Conservation (phyloP, 345 rosid species). For the Eucalyptus sp. region DNA sequence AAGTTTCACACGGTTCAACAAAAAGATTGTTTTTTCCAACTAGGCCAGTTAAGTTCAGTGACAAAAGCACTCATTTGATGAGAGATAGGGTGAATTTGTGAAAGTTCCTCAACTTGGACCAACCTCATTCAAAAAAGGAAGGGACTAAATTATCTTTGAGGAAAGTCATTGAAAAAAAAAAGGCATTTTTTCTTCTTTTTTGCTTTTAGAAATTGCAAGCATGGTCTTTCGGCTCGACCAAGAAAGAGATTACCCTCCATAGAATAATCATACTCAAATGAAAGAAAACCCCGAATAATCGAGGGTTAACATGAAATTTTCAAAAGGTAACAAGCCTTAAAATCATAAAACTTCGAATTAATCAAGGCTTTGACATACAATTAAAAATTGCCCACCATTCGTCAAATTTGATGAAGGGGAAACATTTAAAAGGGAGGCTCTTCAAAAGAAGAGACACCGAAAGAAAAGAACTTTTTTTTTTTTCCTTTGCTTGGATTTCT, state of each 20-base stretch:
- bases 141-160: background rate
- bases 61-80: background rate
- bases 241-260: background rate
- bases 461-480: background rate
- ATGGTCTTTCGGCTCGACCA: background rate
- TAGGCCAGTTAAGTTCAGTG: background rate
- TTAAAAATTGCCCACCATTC: background rate
- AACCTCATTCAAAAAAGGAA: background rate
- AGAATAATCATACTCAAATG: background rate
- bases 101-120: background rate
- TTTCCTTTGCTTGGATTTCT: background rate
- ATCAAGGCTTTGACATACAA: background rate
- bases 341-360: background rate
- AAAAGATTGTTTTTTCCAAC: background rate
- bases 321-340: background rate
- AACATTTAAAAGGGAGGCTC: background rate
- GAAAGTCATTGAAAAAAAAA: background rate
- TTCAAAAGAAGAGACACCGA: background rate
- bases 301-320: background rate
- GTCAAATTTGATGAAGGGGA: background rate
- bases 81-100: background rate
- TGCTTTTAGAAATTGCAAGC: background rate
- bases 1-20: background rate
- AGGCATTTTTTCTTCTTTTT: background rate
- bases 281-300: background rate